Evolutionary conservation across 306 rosid species (phyloP).

Genomic region (Cucurbita ficifolia): DNA sequence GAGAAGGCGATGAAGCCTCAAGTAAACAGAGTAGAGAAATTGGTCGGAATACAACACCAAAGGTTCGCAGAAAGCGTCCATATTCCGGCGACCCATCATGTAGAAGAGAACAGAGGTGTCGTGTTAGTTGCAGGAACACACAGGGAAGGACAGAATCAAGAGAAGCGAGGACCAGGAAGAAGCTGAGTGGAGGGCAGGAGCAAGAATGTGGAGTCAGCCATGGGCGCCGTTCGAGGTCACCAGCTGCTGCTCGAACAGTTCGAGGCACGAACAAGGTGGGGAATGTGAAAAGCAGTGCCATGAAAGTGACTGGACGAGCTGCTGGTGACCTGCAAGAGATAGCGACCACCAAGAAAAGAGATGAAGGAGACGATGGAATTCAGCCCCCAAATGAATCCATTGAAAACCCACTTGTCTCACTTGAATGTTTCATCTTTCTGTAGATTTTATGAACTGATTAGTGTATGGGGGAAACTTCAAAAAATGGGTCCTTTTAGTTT

Average conservation of each 20-base stretch:
- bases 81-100: constrained; percentile 19
- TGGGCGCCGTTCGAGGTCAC: constrained; percentile 43
- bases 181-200: constrained; percentile 23
- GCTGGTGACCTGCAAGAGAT: constrained; percentile 7
- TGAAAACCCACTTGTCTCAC: constrained; percentile 56
- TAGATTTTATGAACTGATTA: constrained; percentile 13
- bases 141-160: constrained; percentile 27
- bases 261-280: constrained; percentile 9
- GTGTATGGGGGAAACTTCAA: background rate
- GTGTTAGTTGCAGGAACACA: constrained; percentile 10
- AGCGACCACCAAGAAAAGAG: constrained; percentile 8
- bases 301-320: constrained; percentile 16
- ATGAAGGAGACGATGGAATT: constrained; percentile 13
- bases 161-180: constrained; percentile 27
- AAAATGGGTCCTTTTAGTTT: too few species aligned
- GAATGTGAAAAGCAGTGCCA: constrained; percentile 4
- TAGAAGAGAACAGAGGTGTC: constrained; percentile 21
- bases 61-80: constrained; percentile 35
- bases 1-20: constrained; percentile 59
- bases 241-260: constrained; percentile 31
- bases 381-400: constrained; percentile 33
- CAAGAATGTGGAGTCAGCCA: constrained; percentile 19
- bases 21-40: constrained; percentile 38
- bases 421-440: constrained; percentile 93
- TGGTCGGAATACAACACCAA: constrained; percentile 13